Base-by-base conservation (phyloP, 306 rosid species). In the Quercus mongolica region DNA sequence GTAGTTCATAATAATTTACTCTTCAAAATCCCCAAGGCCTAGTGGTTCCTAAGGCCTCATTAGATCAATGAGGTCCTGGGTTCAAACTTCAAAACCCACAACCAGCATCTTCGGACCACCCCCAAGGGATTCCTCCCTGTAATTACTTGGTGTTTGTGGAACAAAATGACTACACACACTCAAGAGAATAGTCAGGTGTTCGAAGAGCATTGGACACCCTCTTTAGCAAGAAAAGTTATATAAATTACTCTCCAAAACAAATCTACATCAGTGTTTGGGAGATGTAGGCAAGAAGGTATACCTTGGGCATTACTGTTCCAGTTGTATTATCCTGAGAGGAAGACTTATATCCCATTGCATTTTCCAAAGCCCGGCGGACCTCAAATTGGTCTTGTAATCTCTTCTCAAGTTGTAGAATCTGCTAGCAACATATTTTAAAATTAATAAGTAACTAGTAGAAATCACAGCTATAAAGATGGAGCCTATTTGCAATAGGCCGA, bases 351-450 rank as follows among this genome's bases (percentile, higher is more conserved):
- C 97, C 98, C 77, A 90, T 81, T 73, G 94, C 91, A 35, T 85
- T 91, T 90, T 96, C 99, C 74, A 96, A 82, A 6, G 94, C 84
- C 71, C 78, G 74, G 74, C 98, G 96, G 61, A 91, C 92, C 86
- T 88, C 80, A 81, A 91, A 91, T 68, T 96, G 99, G 71, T 81
- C 90, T 82, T 93, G 94, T 80, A 96, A 79, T 85, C 98, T 90
- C 81, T 83, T 88, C 81, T 96, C 99, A 63, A 93, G 92, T 74
- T 88, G 96, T 15, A 88, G 86, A 91, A 93, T 96, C 99, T 96
- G 87, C 75, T 80, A 38, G 71, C 71, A 81, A 57, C 73, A 65
- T 33, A 74, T 35, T 65, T 55, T 73, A 20, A 76, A 18, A 35
- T 33, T 28, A 46, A 63, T 52, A 25, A 54, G n/a, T 6, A 75